Evolutionary conservation across 2,329 filamentous ascomycete genomes (phyloP), one percentile per base, ranked within the genome.

Genomic region (Paecilomyces formosus): DNA sequence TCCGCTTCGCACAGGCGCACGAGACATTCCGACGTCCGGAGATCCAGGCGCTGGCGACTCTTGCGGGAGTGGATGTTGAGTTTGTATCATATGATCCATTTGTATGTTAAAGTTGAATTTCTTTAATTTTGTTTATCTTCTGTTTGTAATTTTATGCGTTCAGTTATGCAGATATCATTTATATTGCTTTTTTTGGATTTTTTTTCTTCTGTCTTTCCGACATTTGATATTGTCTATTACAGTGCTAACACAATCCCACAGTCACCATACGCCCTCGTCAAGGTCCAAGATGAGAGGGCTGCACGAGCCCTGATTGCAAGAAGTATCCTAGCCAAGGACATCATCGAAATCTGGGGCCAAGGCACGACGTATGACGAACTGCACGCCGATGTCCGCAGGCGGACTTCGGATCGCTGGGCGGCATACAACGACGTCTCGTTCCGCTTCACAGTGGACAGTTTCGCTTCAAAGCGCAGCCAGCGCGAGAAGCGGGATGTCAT

Each of bases 1-100:
- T 99, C 63, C 89, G 93, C 66, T 92, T 97, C 71, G 88, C 88
- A 52, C 94, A 97, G 74, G 81, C 84, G 59, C 92, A 97, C 73
- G 91, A 97, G 78, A 88, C 85, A n/a, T 99, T 99, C 72, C 88
- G 93, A 45, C 80, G 86, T 58, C 85, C 92, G 2, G 94, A 99
- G 74, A 83, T 96, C 13, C 79, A 93, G 68, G 87, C 94, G 24
- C 79, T 99, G 21, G 92, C 91, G 3, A 78, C 85, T 9, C 72
- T 93, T 4, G 83, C 86, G 58, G 81, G 81, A 9, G 78, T 94
- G 35, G 75, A 87, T 24, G 70, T 97, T 56, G 81, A 89, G 64
- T 82, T 97, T 60, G 66, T 93, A n/a, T 83, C 80, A 7, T 97
- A 97, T 72, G 82, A 82, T 61, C 77, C 86, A 61, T 82, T 86